Evolutionary conservation across 495 filamentous ascomycete species (phyloP).

Genomic region (Aspergillus avenaceus): DNA sequence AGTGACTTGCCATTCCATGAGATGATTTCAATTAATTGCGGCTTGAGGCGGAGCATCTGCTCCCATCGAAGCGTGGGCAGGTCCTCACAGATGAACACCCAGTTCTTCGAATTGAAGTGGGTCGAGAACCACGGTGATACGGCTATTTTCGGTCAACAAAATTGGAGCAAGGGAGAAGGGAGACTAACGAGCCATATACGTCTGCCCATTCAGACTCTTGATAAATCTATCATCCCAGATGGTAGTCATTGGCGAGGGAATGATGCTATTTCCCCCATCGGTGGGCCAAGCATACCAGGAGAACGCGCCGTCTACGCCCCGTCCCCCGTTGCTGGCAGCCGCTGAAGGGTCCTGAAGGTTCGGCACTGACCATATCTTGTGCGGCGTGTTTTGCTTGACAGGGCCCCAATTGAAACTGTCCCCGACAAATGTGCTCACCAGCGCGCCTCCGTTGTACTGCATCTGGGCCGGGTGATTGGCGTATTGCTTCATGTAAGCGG

Average conservation of each 20-base stretch:
- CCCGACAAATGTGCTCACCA: slow-evolving; percentile 36
- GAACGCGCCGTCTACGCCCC: slow-evolving; percentile 21
- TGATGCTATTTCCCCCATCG: slow-evolving; percentile 29
- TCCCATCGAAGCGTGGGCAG: slow-evolving; percentile 48
- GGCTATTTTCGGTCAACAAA: slow-evolving; percentile 6
- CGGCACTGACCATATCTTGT: slow-evolving; percentile 23
- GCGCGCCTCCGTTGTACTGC: slow-evolving; percentile 28
- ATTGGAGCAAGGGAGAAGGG: not conserved
- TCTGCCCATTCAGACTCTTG: slow-evolving; percentile 4
- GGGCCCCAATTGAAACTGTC: slow-evolving; percentile 29
- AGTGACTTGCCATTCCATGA: slow-evolving; percentile 50
- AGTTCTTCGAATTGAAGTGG: slow-evolving; percentile 48
- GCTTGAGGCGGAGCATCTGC: slow-evolving; percentile 43
- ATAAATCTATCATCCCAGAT: slow-evolving; percentile 26
- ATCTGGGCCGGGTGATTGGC: slow-evolving; percentile 28
- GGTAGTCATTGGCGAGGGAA: slow-evolving; percentile 25
- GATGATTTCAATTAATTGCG: slow-evolving; percentile 54
- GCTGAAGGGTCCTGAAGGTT: slow-evolving; percentile 24
- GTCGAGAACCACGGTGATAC: slow-evolving; percentile 40
- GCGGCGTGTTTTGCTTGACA: slow-evolving; percentile 18
- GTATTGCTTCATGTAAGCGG: slow-evolving; percentile 29
- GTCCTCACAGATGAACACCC: slow-evolving; percentile 48
- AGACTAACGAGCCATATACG: slow-evolving; percentile 35
- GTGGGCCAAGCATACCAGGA: slow-evolving; percentile 33
- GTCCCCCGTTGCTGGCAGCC: not conserved